phyloP scores from a whole-genome alignment of 352 stramenopile species.

The Phytophthora pini region DNA sequence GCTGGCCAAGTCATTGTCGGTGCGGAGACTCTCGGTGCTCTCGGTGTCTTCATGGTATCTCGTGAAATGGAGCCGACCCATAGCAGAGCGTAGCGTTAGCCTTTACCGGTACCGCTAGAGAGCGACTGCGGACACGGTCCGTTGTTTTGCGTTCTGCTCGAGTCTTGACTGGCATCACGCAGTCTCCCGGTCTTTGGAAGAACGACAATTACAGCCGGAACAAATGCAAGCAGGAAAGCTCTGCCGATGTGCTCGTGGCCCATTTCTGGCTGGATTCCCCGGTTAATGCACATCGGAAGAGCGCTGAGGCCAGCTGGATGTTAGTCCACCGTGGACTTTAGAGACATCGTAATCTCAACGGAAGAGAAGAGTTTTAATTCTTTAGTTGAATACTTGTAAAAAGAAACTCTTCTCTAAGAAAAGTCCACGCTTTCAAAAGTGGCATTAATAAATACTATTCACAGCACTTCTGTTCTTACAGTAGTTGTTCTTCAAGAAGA shows the following conservation, averaged over 20 bases:
- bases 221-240: constrained; percentile 22
- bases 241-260: constrained; percentile 29
- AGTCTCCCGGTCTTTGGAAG: constrained; percentile 15
- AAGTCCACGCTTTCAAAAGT: constrained; percentile 7
- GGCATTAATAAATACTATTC: constrained; percentile 42
- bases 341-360: constrained; percentile 4
- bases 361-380: no score
- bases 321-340: not conserved
- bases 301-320: constrained; percentile 12
- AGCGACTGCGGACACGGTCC: constrained; percentile 12
- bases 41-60: constrained; percentile 26
- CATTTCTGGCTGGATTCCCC: constrained; percentile 27
- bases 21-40: constrained; percentile 14
- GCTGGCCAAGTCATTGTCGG: constrained; percentile 16
- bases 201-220: constrained; percentile 30
- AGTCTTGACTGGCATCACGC: not conserved
- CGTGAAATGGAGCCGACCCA: constrained; percentile 33
- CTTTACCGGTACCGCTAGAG: constrained; percentile 12
- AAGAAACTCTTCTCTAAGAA: no score
- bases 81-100: constrained; percentile 14
- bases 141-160: constrained; percentile 33
- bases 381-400: no score
- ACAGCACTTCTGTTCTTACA: constrained; percentile 40
- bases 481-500: constrained; percentile 28
- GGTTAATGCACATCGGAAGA: constrained; percentile 29